Evolutionary conservation across 2,329 filamentous ascomycete species (phyloP), one percentile per base, ranked within the genome.

Genomic region (Endocalyx cinctus): DNA sequence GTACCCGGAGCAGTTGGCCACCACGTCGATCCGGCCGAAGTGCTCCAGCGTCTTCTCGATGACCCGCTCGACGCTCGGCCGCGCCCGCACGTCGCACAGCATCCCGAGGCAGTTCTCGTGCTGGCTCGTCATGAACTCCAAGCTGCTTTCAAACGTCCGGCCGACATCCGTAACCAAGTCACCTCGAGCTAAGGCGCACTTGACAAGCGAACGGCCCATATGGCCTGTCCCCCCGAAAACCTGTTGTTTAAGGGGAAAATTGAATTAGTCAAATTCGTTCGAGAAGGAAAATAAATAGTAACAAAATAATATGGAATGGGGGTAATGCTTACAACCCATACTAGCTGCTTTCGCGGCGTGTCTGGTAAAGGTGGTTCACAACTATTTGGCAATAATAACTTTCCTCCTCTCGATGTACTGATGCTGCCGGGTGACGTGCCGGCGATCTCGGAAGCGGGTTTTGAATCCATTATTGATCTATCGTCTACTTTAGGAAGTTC

Each of bases 211-310:
- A 33, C 87, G 82, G 38, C 92, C 92, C 72, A 97, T 94, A 53
- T 98, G 92, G 35, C 92, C 92, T n/a, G 89, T 96, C 30, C 87
- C 89, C 30, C 92, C 92, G 61, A 96, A 98, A 34, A 97, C 71
- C 87, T 88, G 39, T 25, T 11, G 39, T 23, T 15, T 18, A 32
- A 11, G 28, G 42, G 43, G 16, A 39, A 33, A 31, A n/a, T n/a
- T n/a, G n/a, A n/a, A n/a, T n/a, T n/a, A n/a, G n/a, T n/a, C n/a
- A n/a, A n/a, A n/a, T n/a, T n/a, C n/a, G n/a, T n/a, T n/a, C n/a
- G n/a, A n/a, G n/a, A n/a, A n/a, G n/a, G n/a, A n/a, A n/a, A n/a
- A n/a, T n/a, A n/a, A n/a, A n/a, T n/a, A n/a, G n/a, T n/a, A n/a
- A n/a, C n/a, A 31, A 25, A 27, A 38, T 14, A n/a, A 23, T 25